Evolutionary conservation across 2,329 filamentous ascomycete genomes (phyloP), one percentile per base, ranked within the genome.

Genomic region (Scedosporium dehoogii): DNA sequence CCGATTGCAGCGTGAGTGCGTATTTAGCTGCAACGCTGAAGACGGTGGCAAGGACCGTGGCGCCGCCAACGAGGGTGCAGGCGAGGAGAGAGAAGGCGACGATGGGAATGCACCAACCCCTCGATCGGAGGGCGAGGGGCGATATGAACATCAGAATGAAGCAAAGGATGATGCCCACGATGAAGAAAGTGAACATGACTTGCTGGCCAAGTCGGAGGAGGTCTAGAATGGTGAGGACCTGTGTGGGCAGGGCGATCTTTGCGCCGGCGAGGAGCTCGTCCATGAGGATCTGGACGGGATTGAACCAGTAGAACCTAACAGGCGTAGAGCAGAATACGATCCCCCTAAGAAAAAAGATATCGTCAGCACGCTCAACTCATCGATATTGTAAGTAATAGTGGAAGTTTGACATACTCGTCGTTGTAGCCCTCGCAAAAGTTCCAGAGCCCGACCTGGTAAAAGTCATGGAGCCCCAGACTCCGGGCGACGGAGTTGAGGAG

Each of bases 391-490:
- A 18, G n/a, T 46, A 3, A 61, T 25, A 18, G 66, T 86, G n/a
- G 9, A 21, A n/a, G 23, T 25, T 23, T 5, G 16, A 72, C 79
- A 62, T 71, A 83, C 74, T 87, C 79, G 68, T 83, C 81, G 62
- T 84, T 78, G 73, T 92, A 96, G 21, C 92, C 92, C 73, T 96
- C 90, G 74, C 93, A 97, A 73, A 89, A 96, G 64, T 87, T 88
- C 93, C 93, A 97, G 48, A 97, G 76, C 5, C 92, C 92, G 29
- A 96, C 89, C 69, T 92, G 89, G 74, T 97, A 97, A 75, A 96
- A 97, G 74, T 97, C 93, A 72, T 96, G 91, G 58, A 97, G 81
- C 33, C 92, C 93, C 61, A 97, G 79, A 23, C 88, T 90, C 60
- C 90, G 87, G 3, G 92, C 91, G 67, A 96, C 92, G 56, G 87